These are phyloP conservation scores for Komagataea norvegica DNA, from an alignment of 1,139 yeast species.

Conservation along the genomic window DNA sequence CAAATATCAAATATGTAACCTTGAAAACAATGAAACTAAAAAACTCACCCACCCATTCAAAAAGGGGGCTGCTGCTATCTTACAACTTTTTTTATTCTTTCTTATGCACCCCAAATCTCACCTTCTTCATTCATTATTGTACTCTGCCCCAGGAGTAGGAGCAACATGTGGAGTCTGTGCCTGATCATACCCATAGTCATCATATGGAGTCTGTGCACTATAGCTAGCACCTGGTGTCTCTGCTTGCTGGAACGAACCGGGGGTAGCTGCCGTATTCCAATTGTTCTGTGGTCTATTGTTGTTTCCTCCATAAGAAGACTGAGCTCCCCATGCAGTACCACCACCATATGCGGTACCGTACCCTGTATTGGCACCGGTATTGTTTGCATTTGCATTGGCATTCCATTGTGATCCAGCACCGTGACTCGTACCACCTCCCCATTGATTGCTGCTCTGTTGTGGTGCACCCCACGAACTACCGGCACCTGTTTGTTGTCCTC, in stretches of 20 bases:
- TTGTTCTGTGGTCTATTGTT: slow-evolving; percentile 14
- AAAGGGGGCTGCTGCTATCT: too few species aligned
- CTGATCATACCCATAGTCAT: slow-evolving; percentile 19
- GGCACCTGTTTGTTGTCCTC: slow-evolving; percentile 42
- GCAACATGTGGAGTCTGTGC: slow-evolving; percentile 40
- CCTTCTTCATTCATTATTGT: background rate
- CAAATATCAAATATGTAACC: too few species aligned
- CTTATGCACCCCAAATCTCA: too few species aligned
- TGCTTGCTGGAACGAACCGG: slow-evolving; percentile 10
- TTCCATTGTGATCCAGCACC: slow-evolving; percentile 26
- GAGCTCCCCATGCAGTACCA: slow-evolving; percentile 46
- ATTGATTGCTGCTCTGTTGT: slow-evolving; percentile 22
- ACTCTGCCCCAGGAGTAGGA: slow-evolving; percentile 32
- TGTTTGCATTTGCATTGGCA: slow-evolving; percentile 25
- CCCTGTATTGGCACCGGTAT: slow-evolving; percentile 30
- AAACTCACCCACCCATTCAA: too few species aligned
- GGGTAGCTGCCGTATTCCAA: slow-evolving; percentile 9
- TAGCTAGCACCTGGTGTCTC: slow-evolving; percentile 35
- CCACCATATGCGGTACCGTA: slow-evolving; percentile 48
- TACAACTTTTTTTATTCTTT: too few species aligned
- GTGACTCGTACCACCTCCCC: slow-evolving; percentile 29
- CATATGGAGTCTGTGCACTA: slow-evolving; percentile 20
- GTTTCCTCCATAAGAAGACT: slow-evolving; percentile 34
- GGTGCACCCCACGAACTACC: slow-evolving; percentile 38
- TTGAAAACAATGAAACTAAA: too few species aligned